Conservation (phyloP, 768 basidiomycete species). For the Tephrocybe rancida region DNA sequence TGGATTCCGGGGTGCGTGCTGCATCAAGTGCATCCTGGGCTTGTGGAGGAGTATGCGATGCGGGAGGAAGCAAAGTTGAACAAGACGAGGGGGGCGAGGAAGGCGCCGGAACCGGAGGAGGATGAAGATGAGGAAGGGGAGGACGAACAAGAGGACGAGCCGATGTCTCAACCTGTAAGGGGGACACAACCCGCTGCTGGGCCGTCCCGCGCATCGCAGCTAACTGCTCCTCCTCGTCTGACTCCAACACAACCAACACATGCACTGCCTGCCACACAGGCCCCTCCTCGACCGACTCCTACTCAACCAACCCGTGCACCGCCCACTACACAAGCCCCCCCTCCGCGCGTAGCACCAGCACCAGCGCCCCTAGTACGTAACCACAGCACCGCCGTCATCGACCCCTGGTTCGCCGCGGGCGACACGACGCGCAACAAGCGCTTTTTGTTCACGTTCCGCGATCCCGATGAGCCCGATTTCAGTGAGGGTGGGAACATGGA, state of each 20-base stretch:
- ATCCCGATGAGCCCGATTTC: conserved; percentile 15
- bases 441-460: conserved; percentile 21
- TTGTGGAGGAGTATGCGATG: conserved; percentile 48
- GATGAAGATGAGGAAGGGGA: conserved; percentile 1
- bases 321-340: background rate
- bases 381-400: background rate
- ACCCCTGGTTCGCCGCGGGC: conserved; percentile 5
- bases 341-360: background rate
- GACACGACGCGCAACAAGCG: background rate
- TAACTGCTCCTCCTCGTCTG: too few species aligned
- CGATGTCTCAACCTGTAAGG: background rate
- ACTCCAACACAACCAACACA: background rate
- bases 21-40: conserved; percentile 48
- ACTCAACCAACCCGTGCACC: background rate
- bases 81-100: conserved; percentile 22
- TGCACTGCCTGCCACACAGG: background rate
- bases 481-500: background rate
- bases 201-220: background rate
- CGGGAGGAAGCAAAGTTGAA: conserved; percentile 31
- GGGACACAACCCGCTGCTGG: background rate
- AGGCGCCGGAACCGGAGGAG: conserved; percentile 1
- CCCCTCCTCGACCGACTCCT: background rate
- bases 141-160: background rate
- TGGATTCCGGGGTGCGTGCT: conserved; percentile 73
- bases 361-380: background rate